Base-by-base conservation (phyloP, 176 grass and related monocot genomes). In the Triticum urartu region DNA sequence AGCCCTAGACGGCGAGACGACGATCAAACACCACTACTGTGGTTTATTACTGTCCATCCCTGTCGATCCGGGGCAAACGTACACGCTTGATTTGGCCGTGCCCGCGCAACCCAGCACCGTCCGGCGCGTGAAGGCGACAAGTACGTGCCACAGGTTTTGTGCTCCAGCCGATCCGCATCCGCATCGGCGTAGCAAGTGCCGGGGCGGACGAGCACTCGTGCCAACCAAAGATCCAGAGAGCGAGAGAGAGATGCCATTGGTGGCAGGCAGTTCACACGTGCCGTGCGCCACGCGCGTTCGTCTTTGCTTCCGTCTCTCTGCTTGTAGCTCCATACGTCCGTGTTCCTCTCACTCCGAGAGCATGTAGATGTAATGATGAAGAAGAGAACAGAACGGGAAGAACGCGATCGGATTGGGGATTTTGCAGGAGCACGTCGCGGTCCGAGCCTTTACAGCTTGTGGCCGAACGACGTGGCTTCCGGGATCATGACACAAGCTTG, bases 231-330 rank as follows among this genome's bases (percentile, higher is more conserved):
- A 64, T 82, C 71, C 50, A 35, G 39, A 42, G 39, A 42, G 83
- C 26, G 7, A 43, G 83, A 45, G 88, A 63, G 18, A 78, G 88
- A 90, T 90, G 72, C 84, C 79, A 64, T 12, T 9, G 70, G 47
- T 22, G 69, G 15, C 25, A 24, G 32, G 32, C 11, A 58, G 88
- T 85, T 85, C 88, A 85, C 87, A 68, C 82, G 86, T 62, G 25
- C 84, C n/a, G 17, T 68, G 2, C 6, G 17, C 34, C 74, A 14
- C 50, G 62, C 36, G 22, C 30, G 33, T 20, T 39, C 52, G 87
- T 39, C 39, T 72, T 67, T 21, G 30, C n/a, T 32, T 67, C 34
- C 34, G 77, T 60, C 56, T 25, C 43, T 13, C 30, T 8, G 22
- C 21, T 7, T 25, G 48, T 17, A 52, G 48, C 48, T 52, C 48